phyloP scores from a whole-genome alignment of 1,284 basidiomycete genomes.

The Puccinia brachypodii region DNA sequence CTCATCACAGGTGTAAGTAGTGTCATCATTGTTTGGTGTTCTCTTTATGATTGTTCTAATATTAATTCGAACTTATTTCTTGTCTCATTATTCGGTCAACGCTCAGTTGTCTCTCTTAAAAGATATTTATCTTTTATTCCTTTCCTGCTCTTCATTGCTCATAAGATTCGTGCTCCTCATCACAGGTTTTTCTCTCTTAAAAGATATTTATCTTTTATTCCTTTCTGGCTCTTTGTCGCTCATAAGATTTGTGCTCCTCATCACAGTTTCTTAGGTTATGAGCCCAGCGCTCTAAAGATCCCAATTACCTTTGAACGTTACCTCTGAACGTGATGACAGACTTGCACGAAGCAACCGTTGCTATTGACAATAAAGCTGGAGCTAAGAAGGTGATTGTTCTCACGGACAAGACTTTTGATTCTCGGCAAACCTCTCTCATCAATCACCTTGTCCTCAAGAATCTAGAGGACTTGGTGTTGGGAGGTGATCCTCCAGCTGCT shows the following conservation, averaged over 20 bases:
- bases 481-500: neutral
- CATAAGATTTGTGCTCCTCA: too few relatives aligned
- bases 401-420: neutral
- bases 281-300: constrained; percentile 8
- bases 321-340: neutral
- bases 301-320: neutral
- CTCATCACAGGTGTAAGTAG: neutral
- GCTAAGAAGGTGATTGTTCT: neutral
- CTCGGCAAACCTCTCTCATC: neutral
- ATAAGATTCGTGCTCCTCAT: too few relatives aligned
- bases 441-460: neutral
- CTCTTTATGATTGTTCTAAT: too few relatives aligned
- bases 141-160: too few relatives aligned
- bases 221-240: too few relatives aligned
- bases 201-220: too few relatives aligned
- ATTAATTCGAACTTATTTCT: too few relatives aligned
- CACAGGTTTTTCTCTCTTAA: too few relatives aligned
- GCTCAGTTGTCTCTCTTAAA: too few relatives aligned
- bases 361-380: neutral
- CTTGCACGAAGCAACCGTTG: neutral
- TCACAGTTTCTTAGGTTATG: constrained; percentile 20
- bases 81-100: too few relatives aligned
- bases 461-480: neutral
- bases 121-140: too few relatives aligned
- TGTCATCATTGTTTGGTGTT: too few relatives aligned